Evolutionary conservation across 768 basidiomycete genomes (phyloP), one percentile per base, ranked within the genome.

Genomic region (Mycena polygramma): DNA sequence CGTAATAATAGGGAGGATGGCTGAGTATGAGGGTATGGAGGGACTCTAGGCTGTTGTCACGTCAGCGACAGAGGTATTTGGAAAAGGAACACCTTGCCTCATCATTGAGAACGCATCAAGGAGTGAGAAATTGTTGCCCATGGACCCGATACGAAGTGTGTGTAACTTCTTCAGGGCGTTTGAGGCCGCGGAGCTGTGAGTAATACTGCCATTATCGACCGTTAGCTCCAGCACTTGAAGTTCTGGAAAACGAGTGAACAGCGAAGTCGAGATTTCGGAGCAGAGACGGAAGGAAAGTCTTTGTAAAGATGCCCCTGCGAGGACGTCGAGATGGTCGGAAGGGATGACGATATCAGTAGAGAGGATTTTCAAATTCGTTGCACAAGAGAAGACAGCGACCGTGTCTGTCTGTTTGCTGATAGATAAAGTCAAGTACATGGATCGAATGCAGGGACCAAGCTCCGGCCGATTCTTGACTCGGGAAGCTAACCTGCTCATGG

Each of bases 91-190:
- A 59, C 13, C 4, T 43, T 30, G 41, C 57, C 57, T 59, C 41
- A 59, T 45, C 22, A 22, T 19, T 46, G 39, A 10, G 41, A 59
- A 14, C 19, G 30, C 20, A 43, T 20, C 57, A 19, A 59, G 57
- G 45, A 59, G 24, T 20, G 39, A 43, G 41, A 13, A 30, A 24
- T 26, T 17, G 41, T 20, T 6, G 26, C 8, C 41, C 20, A 24
- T 22, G 41, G 45, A 2, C 30, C 30, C 30, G 6, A 46, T 46
- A 43, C 45, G 57, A 19, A 59, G 57, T 22, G 57, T 59, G 20
- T 59, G 57, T 22, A 59, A 41, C 57, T 17, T 26, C 24, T 46
- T 59, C 57, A 59, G 41, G 57, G 24, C 22, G 45, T 59, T 17
- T 43, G 57, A 19, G 15, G 41, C 45, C 41, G 57, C 15, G 20